Percentiles rank a stretch among this genome's conserved stretches.
phyloP scores from a whole-genome alignment of 2,329 filamentous ascomycete species.

The Fusarium buharicum region DNA sequence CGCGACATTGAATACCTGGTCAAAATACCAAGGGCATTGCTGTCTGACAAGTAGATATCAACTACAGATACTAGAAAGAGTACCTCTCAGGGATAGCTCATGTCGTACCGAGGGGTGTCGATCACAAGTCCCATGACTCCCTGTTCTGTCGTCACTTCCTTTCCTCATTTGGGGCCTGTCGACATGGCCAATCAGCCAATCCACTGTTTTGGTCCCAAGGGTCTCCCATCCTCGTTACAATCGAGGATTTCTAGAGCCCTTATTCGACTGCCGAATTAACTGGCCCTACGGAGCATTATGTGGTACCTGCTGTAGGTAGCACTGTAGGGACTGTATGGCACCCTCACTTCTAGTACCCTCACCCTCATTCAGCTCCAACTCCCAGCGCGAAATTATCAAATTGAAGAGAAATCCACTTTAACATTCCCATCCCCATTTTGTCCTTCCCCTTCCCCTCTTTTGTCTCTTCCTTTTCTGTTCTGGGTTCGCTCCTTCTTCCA shows the following conservation, averaged over 20 bases:
- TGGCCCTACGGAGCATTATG: slow-evolving; percentile 23
- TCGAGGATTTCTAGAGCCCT: not conserved
- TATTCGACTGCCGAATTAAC: slow-evolving; percentile 23
- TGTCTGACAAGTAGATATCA: slow-evolving; percentile 11
- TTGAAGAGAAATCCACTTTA: slow-evolving; percentile 41
- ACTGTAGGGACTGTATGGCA: slow-evolving; percentile 24
- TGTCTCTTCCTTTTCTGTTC: slow-evolving; percentile 27
- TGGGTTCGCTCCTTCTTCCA: slow-evolving; percentile 28
- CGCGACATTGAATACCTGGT: slow-evolving; percentile 20
- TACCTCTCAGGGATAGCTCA: slow-evolving; percentile 15
- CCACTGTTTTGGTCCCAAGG: slow-evolving; percentile 30
- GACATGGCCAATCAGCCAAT: not conserved
- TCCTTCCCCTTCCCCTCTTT: slow-evolving; percentile 31
- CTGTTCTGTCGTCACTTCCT: slow-evolving; percentile 41
- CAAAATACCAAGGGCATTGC: slow-evolving; percentile 12
- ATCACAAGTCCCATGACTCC: slow-evolving; percentile 41
- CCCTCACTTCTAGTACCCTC: too few relatives aligned
- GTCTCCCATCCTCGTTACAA: slow-evolving; percentile 20
- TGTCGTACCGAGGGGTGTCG: slow-evolving; percentile 26
- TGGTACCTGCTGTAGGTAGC: slow-evolving; percentile 17
- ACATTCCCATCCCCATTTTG: slow-evolving; percentile 38
- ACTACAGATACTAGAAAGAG: not conserved
- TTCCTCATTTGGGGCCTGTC: slow-evolving; percentile 29
- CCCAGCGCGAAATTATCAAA: slow-evolving; percentile 38
- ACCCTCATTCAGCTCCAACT: slow-evolving; percentile 10